Evolutionary conservation across 1,139 yeast species (phyloP), one percentile per base, ranked within the genome.

Genomic region (Ogataea hybrid): DNA sequence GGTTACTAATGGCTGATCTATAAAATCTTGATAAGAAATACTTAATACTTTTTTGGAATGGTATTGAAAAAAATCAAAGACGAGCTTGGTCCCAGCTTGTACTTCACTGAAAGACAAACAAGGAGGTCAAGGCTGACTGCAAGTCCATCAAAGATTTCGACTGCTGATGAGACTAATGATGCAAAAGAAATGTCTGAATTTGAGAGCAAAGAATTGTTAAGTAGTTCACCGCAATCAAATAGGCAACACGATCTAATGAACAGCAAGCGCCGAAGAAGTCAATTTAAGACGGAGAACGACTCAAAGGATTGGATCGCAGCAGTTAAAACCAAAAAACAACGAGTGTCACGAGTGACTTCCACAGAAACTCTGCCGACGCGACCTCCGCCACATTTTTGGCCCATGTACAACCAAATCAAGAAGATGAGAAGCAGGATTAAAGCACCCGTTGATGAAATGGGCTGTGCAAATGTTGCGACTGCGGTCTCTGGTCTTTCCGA

Each of bases 391-490:
- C 69, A 71, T 49, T 82, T 83, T 69, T 58, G 64, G 37, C 68
- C 71, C 3, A 73, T 86, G 17, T 85, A 86, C 55, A 68, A 78
- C 35, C 76, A 71, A 39, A 74, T 88, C 31, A 81, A 81, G 35
- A 64, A 63, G 22, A 84, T 87, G 90, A 69, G 96, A 47, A 55
- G 73, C 7, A 69, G 71, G 44, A 71, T 82, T 22, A 61, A 68
- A 14, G 81, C 97, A 0, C 96, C 97, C 0, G 97, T 90, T 1
- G 97, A 90, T 59, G 72, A 81, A 0, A 82, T 87, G 75, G 97
- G 97, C 3, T 88, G 96, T 62, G 92, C 85, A 36, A 68, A 81
- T 38, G 73, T 88, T 37, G 92, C 95, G 0, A 69, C 71, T 32
- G 66, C 69, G 2, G 61, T 70, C 21, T 50, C 61, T 7, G 56